phyloP scores from a whole-genome alignment of 2,329 filamentous ascomycete genomes.

The Cercospora beticola region DNA sequence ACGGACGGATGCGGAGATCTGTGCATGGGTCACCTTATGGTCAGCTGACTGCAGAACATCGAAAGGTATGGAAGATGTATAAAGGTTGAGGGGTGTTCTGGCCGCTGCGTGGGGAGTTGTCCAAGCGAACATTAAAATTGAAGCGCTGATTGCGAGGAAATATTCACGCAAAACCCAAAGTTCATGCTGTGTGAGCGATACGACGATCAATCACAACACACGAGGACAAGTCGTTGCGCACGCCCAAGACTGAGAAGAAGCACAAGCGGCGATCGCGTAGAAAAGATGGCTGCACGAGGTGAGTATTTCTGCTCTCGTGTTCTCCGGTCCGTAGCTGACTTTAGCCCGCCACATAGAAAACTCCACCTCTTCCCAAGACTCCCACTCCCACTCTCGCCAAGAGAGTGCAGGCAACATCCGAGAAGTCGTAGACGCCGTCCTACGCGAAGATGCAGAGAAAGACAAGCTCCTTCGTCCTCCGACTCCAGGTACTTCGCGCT shows the following conservation, averaged over 20 bases:
- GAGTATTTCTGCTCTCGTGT: too few relatives aligned
- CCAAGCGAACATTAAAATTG: not conserved
- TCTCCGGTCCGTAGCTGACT: too few relatives aligned
- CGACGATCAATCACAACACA: not conserved
- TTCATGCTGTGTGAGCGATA: not conserved
- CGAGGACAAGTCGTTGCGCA: not conserved
- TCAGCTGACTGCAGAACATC: not conserved
- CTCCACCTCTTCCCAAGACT: not conserved
- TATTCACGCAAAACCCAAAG: not conserved
- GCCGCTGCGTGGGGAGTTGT: not conserved
- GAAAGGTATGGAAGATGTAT: not conserved
- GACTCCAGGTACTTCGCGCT: not conserved
- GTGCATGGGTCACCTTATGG: not conserved
- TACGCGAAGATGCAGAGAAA: slow-evolving; percentile 7
- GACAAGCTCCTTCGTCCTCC: not conserved
- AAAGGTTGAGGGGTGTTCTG: not conserved
- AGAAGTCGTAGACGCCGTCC: slow-evolving; percentile 10
- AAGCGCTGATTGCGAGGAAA: not conserved
- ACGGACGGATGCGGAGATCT: not conserved
- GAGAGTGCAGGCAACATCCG: not conserved
- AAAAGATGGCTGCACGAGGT: not conserved
- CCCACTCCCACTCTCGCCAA: not conserved
- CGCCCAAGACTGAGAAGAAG: not conserved
- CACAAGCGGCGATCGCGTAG: not conserved
- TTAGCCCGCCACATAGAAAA: not conserved